Base-by-base conservation (phyloP, 2,329 filamentous ascomycete species). In the Hymenotorrendiella dingleyae region DNA sequence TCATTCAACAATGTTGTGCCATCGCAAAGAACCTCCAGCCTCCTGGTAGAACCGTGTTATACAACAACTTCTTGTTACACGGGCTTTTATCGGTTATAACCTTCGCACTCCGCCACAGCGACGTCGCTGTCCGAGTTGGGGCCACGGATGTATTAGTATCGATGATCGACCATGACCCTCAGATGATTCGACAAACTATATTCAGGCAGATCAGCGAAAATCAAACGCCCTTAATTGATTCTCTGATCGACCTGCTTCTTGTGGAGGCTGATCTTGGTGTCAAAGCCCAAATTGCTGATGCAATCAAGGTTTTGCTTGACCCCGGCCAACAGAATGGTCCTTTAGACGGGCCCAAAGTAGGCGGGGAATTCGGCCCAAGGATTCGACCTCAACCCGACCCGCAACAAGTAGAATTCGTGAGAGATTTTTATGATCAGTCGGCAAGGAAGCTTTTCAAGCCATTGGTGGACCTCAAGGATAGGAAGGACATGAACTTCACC, bases 21-120 rank as follows among this genome's bases (percentile, higher is more conserved):
- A 93, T 97, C 56, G 88, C 89, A 1, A 98, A 98, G 69, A 96
- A 89, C 58, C 73, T 98, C 14, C 93, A 97, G 61, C 84, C 85
- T 2, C 84, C 84, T 20, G 82, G 81, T 6, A 79, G 93, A 47
- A 83, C 86, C 49, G 82, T 80, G 17, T 71, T 98, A 12, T 96
- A 94, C 66, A 83, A 84, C 59, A 94, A 94, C 62, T 94, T 97
- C 62, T 82, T 97, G 50, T 76, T 76, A 36, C 83, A 94, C 57
- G 93, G 93, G 8, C 76, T 98, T 6, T 80, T 97, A 45, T 78
- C 81, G 23, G 90, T 97, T 44, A 91, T 98, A 52, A 88, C 90
- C 47, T 97, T 89, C 64, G 90, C 93, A 11, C 74, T 98, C 38
- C 83, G 86, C 47, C 89, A 94, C 57, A 74, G 76, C 33, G 90